Conservation (phyloP, 1,284 basidiomycete species). For the Waitea zeae region DNA sequence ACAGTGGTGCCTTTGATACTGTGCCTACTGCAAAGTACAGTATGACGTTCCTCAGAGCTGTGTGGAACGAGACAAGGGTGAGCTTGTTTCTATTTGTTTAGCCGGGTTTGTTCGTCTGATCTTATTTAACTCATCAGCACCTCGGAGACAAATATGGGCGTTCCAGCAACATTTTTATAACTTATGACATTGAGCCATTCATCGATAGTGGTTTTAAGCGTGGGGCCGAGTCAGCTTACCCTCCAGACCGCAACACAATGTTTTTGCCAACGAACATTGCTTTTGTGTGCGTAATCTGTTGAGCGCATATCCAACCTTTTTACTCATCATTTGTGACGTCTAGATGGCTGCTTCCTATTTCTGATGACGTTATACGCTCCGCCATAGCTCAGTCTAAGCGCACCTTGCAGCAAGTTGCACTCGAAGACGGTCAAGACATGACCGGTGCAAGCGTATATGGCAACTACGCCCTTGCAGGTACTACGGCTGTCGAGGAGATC, state of each 20-base stretch:
- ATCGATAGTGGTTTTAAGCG: constrained; percentile 24
- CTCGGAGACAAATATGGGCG: too few relatives aligned
- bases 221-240: constrained; percentile 25
- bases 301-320: too few relatives aligned
- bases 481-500: constrained; percentile 22
- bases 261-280: constrained; percentile 29
- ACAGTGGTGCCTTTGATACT: constrained; percentile 26
- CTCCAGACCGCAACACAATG: constrained; percentile 21
- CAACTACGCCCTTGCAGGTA: constrained; percentile 33
- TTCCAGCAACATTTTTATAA: constrained; percentile 17
- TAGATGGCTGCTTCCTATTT: too few relatives aligned
- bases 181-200: constrained; percentile 41
- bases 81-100: too few relatives aligned
- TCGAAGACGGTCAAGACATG: constrained; percentile 24
- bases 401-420: constrained; percentile 18
- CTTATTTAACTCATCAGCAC: too few relatives aligned
- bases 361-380: constrained; percentile 22
- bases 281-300: constrained; percentile 26
- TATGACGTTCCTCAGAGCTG: constrained; percentile 21
- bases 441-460: constrained; percentile 24
- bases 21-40: constrained; percentile 25
- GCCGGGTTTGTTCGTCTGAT: too few relatives aligned
- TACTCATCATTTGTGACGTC: too few relatives aligned
- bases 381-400: constrained; percentile 20
- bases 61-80: constrained; percentile 32